Evolutionary conservation across 805 yeast species (phyloP).

Genomic region (Saturnispora saitoi): DNA sequence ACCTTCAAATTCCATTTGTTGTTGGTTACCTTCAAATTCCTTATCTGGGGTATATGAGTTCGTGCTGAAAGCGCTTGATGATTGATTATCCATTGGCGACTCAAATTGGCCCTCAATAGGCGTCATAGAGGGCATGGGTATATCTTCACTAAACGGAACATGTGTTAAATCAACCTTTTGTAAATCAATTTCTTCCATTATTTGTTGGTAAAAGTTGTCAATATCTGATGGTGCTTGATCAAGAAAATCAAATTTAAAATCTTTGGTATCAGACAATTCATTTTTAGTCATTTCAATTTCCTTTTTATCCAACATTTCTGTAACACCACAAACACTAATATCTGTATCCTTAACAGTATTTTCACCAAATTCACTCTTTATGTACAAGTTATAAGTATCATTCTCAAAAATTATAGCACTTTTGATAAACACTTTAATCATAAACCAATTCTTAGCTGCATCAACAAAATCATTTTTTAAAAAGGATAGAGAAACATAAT

Average conservation of each 20-base stretch:
- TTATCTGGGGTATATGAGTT: conserved; percentile 1
- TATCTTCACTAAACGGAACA: neutral
- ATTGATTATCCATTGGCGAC: neutral
- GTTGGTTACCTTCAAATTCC: neutral
- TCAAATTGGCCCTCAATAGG: neutral
- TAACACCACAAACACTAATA: neutral
- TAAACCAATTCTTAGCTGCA: conserved; percentile 21
- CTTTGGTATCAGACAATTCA: neutral
- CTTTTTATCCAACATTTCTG: neutral
- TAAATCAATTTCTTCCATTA: conserved; percentile 4
- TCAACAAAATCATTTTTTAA: conserved; percentile 18
- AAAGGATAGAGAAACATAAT: conserved; percentile 16
- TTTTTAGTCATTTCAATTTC: neutral
- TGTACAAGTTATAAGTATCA: conserved; percentile 15
- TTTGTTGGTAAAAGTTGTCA: conserved; percentile 6
- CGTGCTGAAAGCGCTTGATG: neutral
- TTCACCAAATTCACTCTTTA: conserved; percentile 5
- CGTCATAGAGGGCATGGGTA: neutral
- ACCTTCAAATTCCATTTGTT: neutral
- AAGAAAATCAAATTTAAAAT: conserved; percentile 1
- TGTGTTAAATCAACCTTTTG: neutral
- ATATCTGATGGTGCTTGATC: conserved; percentile 5
- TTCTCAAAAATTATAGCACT: conserved; percentile 18
- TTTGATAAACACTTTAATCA: conserved; percentile 24
- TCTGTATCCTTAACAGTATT: neutral